A percentile compares a stretch with the other conserved stretches of the same genome.
These are phyloP conservation scores for Gliomastix tumulicola DNA, from an alignment of 2,329 filamentous ascomycete species.

Conservation along the genomic window DNA sequence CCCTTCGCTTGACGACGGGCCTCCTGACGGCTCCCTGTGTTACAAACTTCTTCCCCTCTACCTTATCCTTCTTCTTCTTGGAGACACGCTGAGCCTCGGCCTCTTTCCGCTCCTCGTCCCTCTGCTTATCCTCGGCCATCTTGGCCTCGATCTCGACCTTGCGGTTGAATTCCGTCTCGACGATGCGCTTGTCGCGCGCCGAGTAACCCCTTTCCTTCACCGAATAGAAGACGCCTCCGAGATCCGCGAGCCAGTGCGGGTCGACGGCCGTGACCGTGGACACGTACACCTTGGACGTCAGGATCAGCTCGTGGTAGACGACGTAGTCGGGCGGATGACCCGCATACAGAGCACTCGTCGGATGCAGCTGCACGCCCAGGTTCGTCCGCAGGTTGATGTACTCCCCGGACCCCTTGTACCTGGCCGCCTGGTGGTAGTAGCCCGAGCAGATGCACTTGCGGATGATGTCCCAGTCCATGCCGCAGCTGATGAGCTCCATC, in stretches of 20 bases:
- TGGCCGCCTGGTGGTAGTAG: conserved; percentile 96
- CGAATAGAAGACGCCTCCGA: conserved; percentile 95
- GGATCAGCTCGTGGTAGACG: conserved; percentile 94
- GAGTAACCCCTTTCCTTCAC: conserved; percentile 98
- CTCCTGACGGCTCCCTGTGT: conserved; percentile 57
- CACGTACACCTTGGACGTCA: conserved; percentile 97
- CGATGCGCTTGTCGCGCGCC: conserved; percentile 74
- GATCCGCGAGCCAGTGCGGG: conserved; percentile 92
- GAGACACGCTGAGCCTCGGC: conserved; percentile 38
- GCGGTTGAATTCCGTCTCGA: conserved; percentile 84
- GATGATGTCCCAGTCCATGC: conserved; percentile 94
- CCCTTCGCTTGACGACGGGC: conserved; percentile 48
- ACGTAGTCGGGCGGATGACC: conserved; percentile 96
- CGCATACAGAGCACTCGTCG: conserved; percentile 88
- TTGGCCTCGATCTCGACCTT: conserved; percentile 90
- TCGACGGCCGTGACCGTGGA: conserved; percentile 94
- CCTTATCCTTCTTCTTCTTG: conserved; percentile 25
- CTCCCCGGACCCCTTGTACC: conserved; percentile 92
- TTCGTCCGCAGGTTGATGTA: conserved; percentile 95
- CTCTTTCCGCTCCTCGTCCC: conserved; percentile 50
- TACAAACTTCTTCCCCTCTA: conserved; percentile 47
- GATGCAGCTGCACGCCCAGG: conserved; percentile 89
- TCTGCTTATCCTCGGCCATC: conserved; percentile 79
- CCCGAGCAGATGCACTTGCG: conserved; percentile 95
- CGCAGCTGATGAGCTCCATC: conserved; percentile 80